Base-by-base conservation (phyloP, 805 yeast species). In the Naumovozyma castellii region DNA sequence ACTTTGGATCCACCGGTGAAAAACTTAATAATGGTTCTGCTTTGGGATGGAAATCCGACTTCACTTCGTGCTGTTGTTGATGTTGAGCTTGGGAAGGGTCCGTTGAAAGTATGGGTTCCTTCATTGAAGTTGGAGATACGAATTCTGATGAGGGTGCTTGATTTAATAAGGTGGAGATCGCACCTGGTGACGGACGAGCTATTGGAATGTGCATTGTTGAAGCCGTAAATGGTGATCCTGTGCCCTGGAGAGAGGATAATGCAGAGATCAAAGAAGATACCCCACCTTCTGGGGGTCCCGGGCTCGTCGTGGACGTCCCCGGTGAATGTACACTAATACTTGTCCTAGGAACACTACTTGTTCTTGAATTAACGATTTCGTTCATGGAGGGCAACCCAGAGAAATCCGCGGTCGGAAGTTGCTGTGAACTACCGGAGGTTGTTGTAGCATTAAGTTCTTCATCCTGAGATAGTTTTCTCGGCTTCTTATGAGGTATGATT, bases 221-320 rank as follows among this genome's bases (percentile, higher is more conserved):
- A n/a, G n/a, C n/a, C n/a, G n/a, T 22, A 10, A 22, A 22, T 22
- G 27, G 27, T 22, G 27, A 22, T 6, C 9, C 10, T 6, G 27
- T 6, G 6, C 27, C 27, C 10, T 22, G 27, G 6, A 22, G 10
- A 22, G 27, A 22, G 27, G 27, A 34, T 12, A 49, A 35, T 3
- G 43, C 51, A 3, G 49, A 41, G 3, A 50, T 53, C 27, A 51
- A 37, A 3, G 56, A 50, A 2, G 51, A 43, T 3, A 50, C 51
- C 15, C 48, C 47, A 34, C 44, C 50, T 30, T 44, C 37, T 22
- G 32, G 12, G 17, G 31, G 9, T 6, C 27, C 27, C 10, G 27
- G 27, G 10, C 27, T 22, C 27, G 27, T 10, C 10, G 27, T 37
- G 13, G 28, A 3, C 14, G 28, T 30, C 3, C 38, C 18, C 22